Percentiles rank a stretch among this genome's conserved stretches.
phyloP scores from a whole-genome alignment of 2,329 filamentous ascomycete genomes.

The Fusarium buharicum region DNA sequence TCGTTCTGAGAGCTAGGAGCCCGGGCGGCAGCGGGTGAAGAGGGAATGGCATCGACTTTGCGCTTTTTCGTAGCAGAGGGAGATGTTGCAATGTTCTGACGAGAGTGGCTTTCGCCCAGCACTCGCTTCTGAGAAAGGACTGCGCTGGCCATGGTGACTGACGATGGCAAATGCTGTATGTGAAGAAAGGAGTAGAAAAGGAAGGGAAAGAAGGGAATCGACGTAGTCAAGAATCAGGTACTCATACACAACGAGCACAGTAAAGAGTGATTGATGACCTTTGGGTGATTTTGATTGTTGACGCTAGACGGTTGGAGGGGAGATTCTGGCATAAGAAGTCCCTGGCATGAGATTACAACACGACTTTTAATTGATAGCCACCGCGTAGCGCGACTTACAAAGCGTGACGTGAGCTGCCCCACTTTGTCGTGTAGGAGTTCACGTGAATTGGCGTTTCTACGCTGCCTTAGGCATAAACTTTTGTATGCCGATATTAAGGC shows the following conservation, averaged over 20 bases:
- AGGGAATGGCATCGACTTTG: slow-evolving; percentile 74
- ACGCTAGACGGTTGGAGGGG: slow-evolving; percentile 25
- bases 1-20: slow-evolving; percentile 72
- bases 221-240: slow-evolving; percentile 3
- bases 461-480: neutral
- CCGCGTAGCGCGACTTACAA: slow-evolving; percentile 48
- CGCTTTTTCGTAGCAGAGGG: slow-evolving; percentile 78
- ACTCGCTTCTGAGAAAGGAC: slow-evolving; percentile 77
- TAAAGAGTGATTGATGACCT: slow-evolving; percentile 10
- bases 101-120: slow-evolving; percentile 73
- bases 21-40: slow-evolving; percentile 64
- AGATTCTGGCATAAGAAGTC: slow-evolving; percentile 29
- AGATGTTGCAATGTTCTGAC: slow-evolving; percentile 69
- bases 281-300: slow-evolving; percentile 33
- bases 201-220: neutral
- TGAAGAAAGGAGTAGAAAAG: slow-evolving; percentile 7
- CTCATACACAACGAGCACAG: slow-evolving; percentile 27
- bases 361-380: slow-evolving; percentile 46
- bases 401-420: slow-evolving; percentile 53
- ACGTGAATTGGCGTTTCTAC: slow-evolving; percentile 47
- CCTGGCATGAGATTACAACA: slow-evolving; percentile 39
- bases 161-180: slow-evolving; percentile 26
- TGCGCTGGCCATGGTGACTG: slow-evolving; percentile 58
- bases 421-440: slow-evolving; percentile 30
- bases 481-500: neutral